Evolutionary conservation across 306 rosid species (phyloP).

Genomic region (Medicago lupulina): DNA sequence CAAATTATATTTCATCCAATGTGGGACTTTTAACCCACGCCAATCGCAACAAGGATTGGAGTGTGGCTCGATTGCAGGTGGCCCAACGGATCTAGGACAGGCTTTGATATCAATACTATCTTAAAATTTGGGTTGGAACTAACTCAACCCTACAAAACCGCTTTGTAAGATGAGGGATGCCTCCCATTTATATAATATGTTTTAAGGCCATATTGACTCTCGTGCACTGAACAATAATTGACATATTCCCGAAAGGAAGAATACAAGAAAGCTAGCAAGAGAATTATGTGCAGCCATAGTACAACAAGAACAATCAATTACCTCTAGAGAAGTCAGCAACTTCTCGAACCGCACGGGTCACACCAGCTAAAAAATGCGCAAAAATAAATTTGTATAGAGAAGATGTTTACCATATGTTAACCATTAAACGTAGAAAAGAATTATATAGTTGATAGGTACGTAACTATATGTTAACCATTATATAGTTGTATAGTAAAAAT

Average conservation of each 20-base stretch:
- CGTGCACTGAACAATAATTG: conserved; percentile 2
- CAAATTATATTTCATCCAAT: background rate
- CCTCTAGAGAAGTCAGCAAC: conserved; percentile 75
- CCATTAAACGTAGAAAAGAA: too few species aligned
- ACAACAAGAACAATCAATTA: conserved; percentile 35
- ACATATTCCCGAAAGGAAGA: background rate
- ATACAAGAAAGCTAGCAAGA: conserved; percentile 12
- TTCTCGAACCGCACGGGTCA: conserved; percentile 65
- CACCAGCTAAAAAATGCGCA: too few species aligned
- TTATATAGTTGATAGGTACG: too few species aligned
- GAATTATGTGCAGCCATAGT: background rate
- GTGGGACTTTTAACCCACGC: background rate
- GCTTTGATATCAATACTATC: background rate
- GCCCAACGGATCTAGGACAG: background rate
- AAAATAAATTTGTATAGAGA: too few species aligned
- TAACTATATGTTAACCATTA: too few species aligned
- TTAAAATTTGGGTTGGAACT: background rate
- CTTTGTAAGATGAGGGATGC: background rate
- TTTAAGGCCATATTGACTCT: background rate
- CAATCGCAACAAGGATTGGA: background rate
- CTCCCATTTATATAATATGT: background rate
- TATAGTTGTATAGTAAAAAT: too few species aligned
- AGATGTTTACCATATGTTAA: too few species aligned
- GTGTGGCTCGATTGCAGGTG: background rate
- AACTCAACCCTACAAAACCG: background rate